These are phyloP conservation scores for Coffea humblotiana DNA, from an alignment of 305 asterid species.

Conservation along the genomic window DNA sequence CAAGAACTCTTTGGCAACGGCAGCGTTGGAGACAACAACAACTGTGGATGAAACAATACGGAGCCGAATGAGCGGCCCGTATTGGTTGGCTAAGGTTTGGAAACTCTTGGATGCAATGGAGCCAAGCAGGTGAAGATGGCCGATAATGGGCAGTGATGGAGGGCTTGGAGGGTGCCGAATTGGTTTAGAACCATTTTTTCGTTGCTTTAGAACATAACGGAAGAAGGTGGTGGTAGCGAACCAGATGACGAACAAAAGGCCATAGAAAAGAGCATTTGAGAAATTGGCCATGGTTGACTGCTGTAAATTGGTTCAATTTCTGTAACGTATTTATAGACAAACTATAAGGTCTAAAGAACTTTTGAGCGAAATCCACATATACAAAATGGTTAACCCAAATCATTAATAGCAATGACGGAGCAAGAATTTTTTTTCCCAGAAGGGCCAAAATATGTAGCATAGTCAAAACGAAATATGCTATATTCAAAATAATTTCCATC, in stretches of 20 bases:
- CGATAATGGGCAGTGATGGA: conserved; percentile 48
- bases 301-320: background rate
- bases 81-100: conserved; percentile 31
- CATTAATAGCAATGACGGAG: too few species aligned
- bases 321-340: background rate
- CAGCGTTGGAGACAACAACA: conserved; percentile 44
- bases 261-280: conserved; percentile 16
- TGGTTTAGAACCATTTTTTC: background rate
- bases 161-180: conserved; percentile 52
- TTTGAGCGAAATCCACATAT: too few species aligned
- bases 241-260: conserved; percentile 35
- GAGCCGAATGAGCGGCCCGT: conserved; percentile 51
- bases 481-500: too few species aligned
- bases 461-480: too few species aligned
- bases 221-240: conserved; percentile 17
- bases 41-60: conserved; percentile 36
- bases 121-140: conserved; percentile 52
- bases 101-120: conserved; percentile 41
- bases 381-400: too few species aligned
- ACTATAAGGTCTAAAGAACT: too few species aligned
- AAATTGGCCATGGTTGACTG: conserved; percentile 22
- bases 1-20: conserved; percentile 40
- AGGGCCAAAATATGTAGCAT: too few species aligned
- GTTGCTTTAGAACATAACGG: background rate
- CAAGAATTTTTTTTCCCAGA: too few species aligned